A percentile compares a stretch with the other conserved stretches of the same genome.
Conservation (phyloP, 768 basidiomycete species). For the Rossbeevera mucosa region DNA sequence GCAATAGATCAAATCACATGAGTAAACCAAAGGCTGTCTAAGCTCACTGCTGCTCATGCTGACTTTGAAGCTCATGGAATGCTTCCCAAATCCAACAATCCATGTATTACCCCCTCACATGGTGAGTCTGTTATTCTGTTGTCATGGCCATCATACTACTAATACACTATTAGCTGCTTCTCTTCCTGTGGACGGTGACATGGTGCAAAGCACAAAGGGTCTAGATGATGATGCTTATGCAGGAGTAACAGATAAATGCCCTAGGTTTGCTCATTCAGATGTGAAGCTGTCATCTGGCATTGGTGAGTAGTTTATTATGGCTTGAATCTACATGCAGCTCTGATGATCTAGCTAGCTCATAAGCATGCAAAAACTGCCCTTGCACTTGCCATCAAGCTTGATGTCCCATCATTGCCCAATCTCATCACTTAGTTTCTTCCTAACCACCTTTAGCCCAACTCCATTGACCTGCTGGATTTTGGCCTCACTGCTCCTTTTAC, state of each 20-base stretch:
- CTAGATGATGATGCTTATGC: neutral
- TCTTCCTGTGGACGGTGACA: neutral
- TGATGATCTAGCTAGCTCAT: neutral
- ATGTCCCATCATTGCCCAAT: neutral
- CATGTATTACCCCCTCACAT: neutral
- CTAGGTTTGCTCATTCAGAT: neutral
- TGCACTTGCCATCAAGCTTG: neutral
- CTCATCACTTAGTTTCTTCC: neutral
- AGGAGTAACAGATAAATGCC: neutral
- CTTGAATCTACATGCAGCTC: neutral
- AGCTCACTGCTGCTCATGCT: neutral
- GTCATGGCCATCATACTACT: no score
- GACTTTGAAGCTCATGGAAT: neutral
- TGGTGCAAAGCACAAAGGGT: neutral
- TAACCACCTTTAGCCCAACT: neutral
- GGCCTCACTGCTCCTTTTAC: neutral
- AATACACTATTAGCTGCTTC: neutral
- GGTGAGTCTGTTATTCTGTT: neutral
- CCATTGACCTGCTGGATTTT: neutral
- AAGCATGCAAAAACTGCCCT: neutral
- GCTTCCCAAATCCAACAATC: neutral
- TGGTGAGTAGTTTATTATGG: neutral
- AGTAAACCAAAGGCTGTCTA: neutral
- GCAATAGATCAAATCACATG: neutral
- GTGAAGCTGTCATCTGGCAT: neutral